A percentile compares a stretch with the other conserved stretches of the same genome.
Conservation (phyloP, 2,329 filamentous ascomycete species). For the Sporothrix luriei region DNA sequence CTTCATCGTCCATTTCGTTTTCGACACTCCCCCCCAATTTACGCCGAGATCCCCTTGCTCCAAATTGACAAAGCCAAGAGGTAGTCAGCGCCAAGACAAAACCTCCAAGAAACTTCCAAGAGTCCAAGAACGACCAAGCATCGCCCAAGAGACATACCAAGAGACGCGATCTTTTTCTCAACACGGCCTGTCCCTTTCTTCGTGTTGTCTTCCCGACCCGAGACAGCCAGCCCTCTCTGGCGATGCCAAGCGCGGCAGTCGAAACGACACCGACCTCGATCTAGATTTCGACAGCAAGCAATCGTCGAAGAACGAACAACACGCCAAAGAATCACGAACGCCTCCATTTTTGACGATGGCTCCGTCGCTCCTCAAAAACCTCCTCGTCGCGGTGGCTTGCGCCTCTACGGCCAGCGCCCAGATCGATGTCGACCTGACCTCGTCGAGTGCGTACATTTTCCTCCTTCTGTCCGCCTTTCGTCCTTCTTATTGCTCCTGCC, state of each 20-base stretch:
- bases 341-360: conserved; percentile 11
- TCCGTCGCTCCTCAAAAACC: conserved; percentile 24
- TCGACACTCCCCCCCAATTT: background rate
- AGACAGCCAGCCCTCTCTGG: background rate
- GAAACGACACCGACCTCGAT: background rate
- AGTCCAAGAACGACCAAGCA: conserved; percentile 19
- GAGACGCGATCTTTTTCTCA: background rate
- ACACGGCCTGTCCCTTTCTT: conserved; percentile 7
- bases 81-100: conserved; percentile 19
- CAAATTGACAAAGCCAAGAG: background rate
- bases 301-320: background rate
- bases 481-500: background rate
- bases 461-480: background rate
- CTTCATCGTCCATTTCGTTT: conserved; percentile 16
- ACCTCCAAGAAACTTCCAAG: conserved; percentile 6
- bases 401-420: conserved; percentile 33
- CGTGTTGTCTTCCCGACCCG: background rate
- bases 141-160: conserved; percentile 21
- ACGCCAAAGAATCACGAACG: background rate
- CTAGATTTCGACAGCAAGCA: background rate
- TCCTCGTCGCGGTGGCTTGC: conserved; percentile 31
- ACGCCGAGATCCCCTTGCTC: background rate
- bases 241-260: conserved; percentile 20
- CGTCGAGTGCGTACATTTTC: conserved; percentile 28
- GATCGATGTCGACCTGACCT: conserved; percentile 33